These are phyloP conservation scores for Phyllostachys edulis DNA, from an alignment of 176 grass and related monocot genomes.

Conservation along the genomic window DNA sequence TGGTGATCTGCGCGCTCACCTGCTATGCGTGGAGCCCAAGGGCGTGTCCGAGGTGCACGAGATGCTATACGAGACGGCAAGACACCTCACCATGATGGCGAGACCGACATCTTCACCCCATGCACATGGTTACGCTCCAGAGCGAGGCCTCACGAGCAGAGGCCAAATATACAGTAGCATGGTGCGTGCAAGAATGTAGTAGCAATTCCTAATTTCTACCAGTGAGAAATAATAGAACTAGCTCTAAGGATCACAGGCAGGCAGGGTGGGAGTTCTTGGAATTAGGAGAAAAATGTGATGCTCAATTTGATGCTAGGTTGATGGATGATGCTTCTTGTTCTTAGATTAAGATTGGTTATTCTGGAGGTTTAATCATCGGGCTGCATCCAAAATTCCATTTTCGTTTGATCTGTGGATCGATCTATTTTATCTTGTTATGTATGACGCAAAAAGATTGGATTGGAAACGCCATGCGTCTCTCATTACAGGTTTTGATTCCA, in stretches of 20 bases:
- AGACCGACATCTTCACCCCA: conserved; percentile 88
- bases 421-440: not conserved
- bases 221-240: not conserved
- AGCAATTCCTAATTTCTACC: not conserved
- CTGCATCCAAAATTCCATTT: not conserved
- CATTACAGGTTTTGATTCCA: not conserved
- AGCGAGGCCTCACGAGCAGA: conserved; percentile 19
- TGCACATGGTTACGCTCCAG: conserved; percentile 96
- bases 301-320: not conserved
- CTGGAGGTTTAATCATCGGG: not conserved
- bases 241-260: not conserved
- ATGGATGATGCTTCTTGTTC: not conserved
- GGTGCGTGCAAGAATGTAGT: not conserved
- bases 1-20: conserved; percentile 72
- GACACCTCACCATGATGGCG: conserved; percentile 73
- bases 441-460: conserved; percentile 5
- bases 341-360: conserved; percentile 12
- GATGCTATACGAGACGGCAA: conserved; percentile 93
- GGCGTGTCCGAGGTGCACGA: conserved; percentile 88
- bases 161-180: not conserved
- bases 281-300: not conserved
- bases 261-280: not conserved
- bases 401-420: conserved; percentile 3
- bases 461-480: not conserved
- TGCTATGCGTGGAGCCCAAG: conserved; percentile 63